phyloP scores from a whole-genome alignment of 179 eudicot genomes.

The Nepenthes alata region DNA sequence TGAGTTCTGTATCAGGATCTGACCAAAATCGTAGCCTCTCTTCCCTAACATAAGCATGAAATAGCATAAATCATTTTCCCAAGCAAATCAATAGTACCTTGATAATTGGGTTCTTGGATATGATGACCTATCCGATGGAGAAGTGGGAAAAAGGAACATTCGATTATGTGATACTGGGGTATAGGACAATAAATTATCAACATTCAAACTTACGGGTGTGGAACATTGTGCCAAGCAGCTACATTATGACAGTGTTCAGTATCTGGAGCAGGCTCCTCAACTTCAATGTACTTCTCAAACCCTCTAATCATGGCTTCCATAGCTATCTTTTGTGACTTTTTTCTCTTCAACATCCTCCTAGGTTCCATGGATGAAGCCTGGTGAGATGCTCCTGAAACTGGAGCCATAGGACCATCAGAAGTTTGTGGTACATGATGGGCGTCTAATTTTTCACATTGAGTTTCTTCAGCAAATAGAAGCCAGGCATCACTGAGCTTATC shows the following conservation, averaged over 20 bases:
- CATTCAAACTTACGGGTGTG: conserved; percentile 61
- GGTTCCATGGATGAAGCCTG: conserved; percentile 31
- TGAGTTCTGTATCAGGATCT: conserved; percentile 85
- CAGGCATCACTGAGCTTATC: conserved; percentile 93
- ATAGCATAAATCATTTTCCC: conserved; percentile 9
- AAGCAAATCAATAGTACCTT: conserved; percentile 1
- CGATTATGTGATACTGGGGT: no score
- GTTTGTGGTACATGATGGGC: conserved; percentile 24
- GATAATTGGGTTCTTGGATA: not conserved
- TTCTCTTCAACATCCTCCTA: conserved; percentile 36
- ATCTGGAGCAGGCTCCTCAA: conserved; percentile 23
- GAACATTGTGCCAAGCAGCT: conserved; percentile 99
- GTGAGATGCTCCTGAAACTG: conserved; percentile 65
- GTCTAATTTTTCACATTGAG: conserved; percentile 34
- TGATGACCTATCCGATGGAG: not conserved
- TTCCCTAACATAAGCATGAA: conserved; percentile 54
- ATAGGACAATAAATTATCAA: not conserved
- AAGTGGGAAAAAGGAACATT: not conserved
- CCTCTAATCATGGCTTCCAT: conserved; percentile 98
- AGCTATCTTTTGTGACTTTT: conserved; percentile 54
- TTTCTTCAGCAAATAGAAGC: conserved; percentile 87
- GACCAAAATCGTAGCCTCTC: conserved; percentile 98
- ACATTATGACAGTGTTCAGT: conserved; percentile 57
- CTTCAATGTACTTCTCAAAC: conserved; percentile 42
- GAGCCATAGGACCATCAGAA: conserved; percentile 52